A percentile compares a stretch with the other conserved stretches of the same genome.
phyloP scores from a whole-genome alignment of 2,329 filamentous ascomycete genomes.

The Claviceps monticola region DNA sequence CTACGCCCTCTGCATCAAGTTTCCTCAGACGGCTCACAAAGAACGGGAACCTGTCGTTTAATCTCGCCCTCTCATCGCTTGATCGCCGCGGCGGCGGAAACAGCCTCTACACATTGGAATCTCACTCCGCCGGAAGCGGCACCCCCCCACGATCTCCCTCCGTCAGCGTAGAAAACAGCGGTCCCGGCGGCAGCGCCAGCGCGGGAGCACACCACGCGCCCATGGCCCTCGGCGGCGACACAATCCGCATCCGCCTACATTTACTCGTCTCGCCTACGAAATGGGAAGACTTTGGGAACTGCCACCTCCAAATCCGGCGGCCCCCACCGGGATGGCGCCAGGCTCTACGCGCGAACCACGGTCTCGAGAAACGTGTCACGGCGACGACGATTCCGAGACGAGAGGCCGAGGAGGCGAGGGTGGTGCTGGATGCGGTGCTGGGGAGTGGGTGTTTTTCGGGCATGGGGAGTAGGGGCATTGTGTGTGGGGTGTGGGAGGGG shows the following conservation, averaged over 20 bases:
- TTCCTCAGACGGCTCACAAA: constrained; percentile 68
- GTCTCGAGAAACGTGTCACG: constrained; percentile 73
- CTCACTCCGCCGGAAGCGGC: constrained; percentile 32
- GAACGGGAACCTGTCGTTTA: constrained; percentile 59
- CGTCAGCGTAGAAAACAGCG: constrained; percentile 38
- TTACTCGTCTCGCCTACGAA: constrained; percentile 60
- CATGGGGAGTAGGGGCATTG: constrained; percentile 73
- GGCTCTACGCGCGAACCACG: constrained; percentile 45
- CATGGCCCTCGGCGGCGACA: constrained; percentile 50
- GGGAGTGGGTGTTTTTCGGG: constrained; percentile 75
- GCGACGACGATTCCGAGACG: constrained; percentile 58
- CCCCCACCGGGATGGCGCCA: constrained; percentile 50
- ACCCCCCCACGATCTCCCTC: constrained; percentile 43
- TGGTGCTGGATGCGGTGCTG: constrained; percentile 70
- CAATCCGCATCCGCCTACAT: constrained; percentile 79
- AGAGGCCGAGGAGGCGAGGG: constrained; percentile 38
- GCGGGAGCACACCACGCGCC: constrained; percentile 23
- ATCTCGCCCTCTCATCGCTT: constrained; percentile 57
- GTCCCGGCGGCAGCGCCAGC: constrained; percentile 11
- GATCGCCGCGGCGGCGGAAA: constrained; percentile 28
- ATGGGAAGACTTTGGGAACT: constrained; percentile 87
- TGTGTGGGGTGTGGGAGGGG: constrained; percentile 78
- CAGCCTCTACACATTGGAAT: constrained; percentile 48
- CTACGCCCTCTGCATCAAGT: constrained; percentile 55
- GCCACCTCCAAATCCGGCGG: constrained; percentile 65